phyloP scores from a whole-genome alignment of 164 flowering plant genomes.

The Liquidambar formosana region DNA sequence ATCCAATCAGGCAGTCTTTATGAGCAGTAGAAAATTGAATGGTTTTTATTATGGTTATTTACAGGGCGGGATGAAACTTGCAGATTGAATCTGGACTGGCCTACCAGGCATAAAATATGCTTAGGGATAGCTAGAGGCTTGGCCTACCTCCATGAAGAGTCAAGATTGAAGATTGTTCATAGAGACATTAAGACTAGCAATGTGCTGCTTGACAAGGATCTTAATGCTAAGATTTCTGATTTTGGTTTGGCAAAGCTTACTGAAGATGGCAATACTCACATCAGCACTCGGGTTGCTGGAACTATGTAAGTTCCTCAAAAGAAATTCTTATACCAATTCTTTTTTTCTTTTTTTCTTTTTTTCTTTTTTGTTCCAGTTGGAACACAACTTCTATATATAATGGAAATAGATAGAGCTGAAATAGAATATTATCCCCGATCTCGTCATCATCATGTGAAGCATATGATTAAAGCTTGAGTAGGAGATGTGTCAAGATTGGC shows the following conservation, averaged over 20 bases:
- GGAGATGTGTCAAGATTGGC: too few species aligned
- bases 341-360: too few species aligned
- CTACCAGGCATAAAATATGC: conserved; percentile 61
- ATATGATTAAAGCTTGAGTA: too few species aligned
- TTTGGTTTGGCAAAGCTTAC: conserved; percentile 73
- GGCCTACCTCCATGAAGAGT: conserved; percentile 70
- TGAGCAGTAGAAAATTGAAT: not conserved
- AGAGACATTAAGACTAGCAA: conserved; percentile 73
- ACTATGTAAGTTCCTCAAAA: conserved; percentile 48
- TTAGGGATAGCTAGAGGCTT: conserved; percentile 67
- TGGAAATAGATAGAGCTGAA: not conserved
- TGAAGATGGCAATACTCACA: conserved; percentile 60
- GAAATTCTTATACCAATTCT: not conserved
- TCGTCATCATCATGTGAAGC: too few species aligned
- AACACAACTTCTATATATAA: not conserved
- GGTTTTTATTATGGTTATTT: conserved; percentile 1
- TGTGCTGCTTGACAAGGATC: conserved; percentile 66
- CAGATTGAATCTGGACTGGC: conserved; percentile 55
- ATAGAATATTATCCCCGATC: not conserved
- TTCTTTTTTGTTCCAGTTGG: not conserved
- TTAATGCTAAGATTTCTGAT: conserved; percentile 69
- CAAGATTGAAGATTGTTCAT: conserved; percentile 66
- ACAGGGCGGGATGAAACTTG: conserved; percentile 31
- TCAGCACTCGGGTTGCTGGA: conserved; percentile 70
- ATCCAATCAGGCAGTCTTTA: not conserved